phyloP scores from a whole-genome alignment of 345 rosid genomes.

The Diplotaxis tenuifolia region DNA sequence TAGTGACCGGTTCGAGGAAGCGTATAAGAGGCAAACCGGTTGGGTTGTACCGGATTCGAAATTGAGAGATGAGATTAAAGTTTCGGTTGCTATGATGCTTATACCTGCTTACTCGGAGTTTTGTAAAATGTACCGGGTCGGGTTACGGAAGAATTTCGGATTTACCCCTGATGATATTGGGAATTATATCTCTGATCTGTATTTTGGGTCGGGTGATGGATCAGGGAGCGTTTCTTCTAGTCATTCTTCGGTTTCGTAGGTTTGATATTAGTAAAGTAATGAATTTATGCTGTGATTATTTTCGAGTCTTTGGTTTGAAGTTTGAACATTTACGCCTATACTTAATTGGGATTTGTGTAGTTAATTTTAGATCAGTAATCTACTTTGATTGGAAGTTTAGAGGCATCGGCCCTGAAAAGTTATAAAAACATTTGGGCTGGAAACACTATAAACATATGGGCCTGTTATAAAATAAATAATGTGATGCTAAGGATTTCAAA shows the following conservation, averaged over 20 bases:
- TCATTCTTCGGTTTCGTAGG: not conserved
- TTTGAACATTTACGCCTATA: no score
- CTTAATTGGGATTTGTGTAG: no score
- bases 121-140: conserved; percentile 20
- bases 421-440: no score
- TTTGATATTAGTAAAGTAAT: not conserved
- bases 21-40: conserved; percentile 48
- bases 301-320: no score
- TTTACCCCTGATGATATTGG: not conserved
- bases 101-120: conserved; percentile 46
- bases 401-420: no score
- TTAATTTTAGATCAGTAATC: no score
- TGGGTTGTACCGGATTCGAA: conserved; percentile 65
- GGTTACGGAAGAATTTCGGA: not conserved
- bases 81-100: conserved; percentile 44
- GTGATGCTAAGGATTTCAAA: no score
- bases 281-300: no score
- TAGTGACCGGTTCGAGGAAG: conserved; percentile 50
- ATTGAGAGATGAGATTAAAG: conserved; percentile 57
- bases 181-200: not conserved
- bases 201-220: not conserved
- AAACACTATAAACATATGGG: no score
- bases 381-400: no score
- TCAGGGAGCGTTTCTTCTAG: not conserved
- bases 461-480: no score